A percentile compares a stretch with the other conserved stretches of the same genome.
phyloP scores from a whole-genome alignment of 345 rosid species.

The Linum usitatissimum region DNA sequence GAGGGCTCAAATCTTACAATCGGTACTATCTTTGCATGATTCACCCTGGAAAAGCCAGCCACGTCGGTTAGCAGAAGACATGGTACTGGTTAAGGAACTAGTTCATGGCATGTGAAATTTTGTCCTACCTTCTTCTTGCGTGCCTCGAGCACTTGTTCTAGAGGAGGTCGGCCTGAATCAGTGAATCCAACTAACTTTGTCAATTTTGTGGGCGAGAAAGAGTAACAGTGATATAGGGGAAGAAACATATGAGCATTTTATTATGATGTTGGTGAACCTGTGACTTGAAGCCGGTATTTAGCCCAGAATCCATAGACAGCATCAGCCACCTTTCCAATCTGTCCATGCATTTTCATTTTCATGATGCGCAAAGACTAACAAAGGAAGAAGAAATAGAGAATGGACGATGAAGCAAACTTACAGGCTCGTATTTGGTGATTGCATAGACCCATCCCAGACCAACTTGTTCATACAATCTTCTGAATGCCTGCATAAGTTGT shows the following conservation, averaged over 20 bases:
- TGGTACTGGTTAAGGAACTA: neutral
- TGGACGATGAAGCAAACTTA: conserved; percentile 21
- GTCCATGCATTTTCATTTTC: conserved; percentile 10
- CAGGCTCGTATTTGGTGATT: conserved; percentile 76
- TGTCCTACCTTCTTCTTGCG: conserved; percentile 55
- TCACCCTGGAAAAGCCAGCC: conserved; percentile 34
- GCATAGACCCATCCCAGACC: conserved; percentile 92
- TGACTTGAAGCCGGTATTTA: conserved; percentile 67
- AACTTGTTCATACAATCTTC: conserved; percentile 66
- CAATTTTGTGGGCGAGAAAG: neutral
- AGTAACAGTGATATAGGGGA: neutral
- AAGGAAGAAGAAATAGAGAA: neutral
- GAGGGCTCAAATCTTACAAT: conserved; percentile 40
- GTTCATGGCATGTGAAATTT: neutral
- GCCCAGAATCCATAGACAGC: conserved; percentile 77
- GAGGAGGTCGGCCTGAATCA: conserved; percentile 67
- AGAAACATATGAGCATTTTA: neutral
- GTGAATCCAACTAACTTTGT: conserved; percentile 1
- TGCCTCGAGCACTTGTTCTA: conserved; percentile 55
- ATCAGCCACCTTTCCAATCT: conserved; percentile 66
- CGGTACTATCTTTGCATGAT: conserved; percentile 34
- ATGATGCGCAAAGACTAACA: neutral
- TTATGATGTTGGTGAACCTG: conserved; percentile 32
- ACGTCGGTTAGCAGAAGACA: neutral
- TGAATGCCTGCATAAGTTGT: conserved; percentile 60